Evolutionary conservation across 2,329 filamentous ascomycete genomes (phyloP).

Genomic region (Magnaporthiopsis incrustans): DNA sequence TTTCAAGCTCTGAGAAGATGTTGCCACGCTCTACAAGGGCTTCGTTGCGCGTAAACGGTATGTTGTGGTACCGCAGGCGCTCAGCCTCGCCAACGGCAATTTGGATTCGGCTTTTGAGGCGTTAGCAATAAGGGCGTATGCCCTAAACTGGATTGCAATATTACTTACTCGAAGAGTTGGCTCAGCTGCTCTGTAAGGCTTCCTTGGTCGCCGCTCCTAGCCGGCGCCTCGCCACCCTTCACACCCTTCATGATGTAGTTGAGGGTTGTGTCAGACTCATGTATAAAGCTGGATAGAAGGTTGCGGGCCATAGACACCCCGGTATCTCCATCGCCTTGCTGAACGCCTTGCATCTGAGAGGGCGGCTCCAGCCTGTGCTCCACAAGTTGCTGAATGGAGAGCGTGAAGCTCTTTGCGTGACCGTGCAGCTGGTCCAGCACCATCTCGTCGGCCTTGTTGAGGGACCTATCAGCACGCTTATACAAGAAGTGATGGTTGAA

Average conservation of each 20-base stretch:
- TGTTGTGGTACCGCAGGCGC: too few species aligned
- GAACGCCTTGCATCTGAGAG: neutral
- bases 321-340: neutral
- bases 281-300: neutral
- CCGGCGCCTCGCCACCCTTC: neutral
- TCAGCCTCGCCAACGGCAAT: neutral
- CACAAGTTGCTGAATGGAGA: slow-evolving; percentile 9
- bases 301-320: neutral
- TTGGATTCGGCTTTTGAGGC: neutral
- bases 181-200: neutral
- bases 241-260: neutral
- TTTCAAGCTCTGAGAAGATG: too few species aligned
- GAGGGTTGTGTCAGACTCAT: neutral
- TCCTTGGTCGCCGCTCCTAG: neutral
- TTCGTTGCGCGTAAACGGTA: too few species aligned
- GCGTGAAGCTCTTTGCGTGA: slow-evolving; percentile 7
- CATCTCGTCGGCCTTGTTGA: slow-evolving; percentile 11
- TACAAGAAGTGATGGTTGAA: slow-evolving; percentile 11
- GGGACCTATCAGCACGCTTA: slow-evolving; percentile 4
- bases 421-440: slow-evolving; percentile 11
- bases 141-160: too few species aligned
- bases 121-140: too few species aligned
- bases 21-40: too few species aligned
- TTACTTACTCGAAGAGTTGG: neutral
- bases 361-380: slow-evolving; percentile 3